Percentiles rank a stretch among this genome's conserved stretches.
phyloP scores from a whole-genome alignment of 2,329 filamentous ascomycete genomes.

The Anisogramma anomala region DNA sequence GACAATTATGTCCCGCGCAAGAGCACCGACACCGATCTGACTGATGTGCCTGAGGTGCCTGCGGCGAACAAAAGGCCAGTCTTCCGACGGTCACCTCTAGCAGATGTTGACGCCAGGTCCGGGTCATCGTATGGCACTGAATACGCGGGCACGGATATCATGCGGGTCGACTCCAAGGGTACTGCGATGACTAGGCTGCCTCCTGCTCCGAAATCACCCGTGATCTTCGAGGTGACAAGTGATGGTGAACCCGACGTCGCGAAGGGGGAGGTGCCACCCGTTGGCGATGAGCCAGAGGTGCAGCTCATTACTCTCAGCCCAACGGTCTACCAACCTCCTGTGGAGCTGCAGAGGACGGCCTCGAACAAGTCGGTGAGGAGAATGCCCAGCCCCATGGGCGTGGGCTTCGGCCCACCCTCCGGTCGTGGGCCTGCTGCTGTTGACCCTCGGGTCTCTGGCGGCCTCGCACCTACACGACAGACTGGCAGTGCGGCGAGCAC shows the following conservation, averaged over 20 bases:
- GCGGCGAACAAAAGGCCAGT: not conserved
- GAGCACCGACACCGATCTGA: conserved; percentile 19
- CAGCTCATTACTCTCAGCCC: conserved; percentile 32
- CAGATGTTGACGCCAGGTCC: conserved; percentile 4
- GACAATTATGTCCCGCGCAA: conserved; percentile 34
- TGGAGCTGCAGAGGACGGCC: conserved; percentile 20
- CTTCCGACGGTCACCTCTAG: conserved; percentile 24
- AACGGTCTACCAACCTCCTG: conserved; percentile 36
- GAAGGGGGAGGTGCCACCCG: conserved; percentile 5
- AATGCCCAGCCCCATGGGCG: conserved; percentile 32
- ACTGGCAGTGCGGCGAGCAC: conserved; percentile 2
- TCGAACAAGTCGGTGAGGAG: conserved; percentile 18
- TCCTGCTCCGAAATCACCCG: conserved; percentile 23
- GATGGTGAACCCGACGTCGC: conserved; percentile 16
- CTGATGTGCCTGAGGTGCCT: not conserved
- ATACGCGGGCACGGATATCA: conserved; percentile 8
- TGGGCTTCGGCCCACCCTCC: conserved; percentile 27
- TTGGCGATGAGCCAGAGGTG: conserved; percentile 20
- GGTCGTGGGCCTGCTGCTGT: not conserved
- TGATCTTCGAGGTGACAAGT: not conserved
- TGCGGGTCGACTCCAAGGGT: conserved; percentile 20
- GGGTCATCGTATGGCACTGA: conserved; percentile 1
- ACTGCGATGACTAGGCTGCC: conserved; percentile 28
- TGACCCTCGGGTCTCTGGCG: not conserved
- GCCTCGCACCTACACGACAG: conserved; percentile 6